These are phyloP conservation scores for Bruguiera parviflora DNA, from an alignment of 345 rosid genomes.

Conservation along the genomic window DNA sequence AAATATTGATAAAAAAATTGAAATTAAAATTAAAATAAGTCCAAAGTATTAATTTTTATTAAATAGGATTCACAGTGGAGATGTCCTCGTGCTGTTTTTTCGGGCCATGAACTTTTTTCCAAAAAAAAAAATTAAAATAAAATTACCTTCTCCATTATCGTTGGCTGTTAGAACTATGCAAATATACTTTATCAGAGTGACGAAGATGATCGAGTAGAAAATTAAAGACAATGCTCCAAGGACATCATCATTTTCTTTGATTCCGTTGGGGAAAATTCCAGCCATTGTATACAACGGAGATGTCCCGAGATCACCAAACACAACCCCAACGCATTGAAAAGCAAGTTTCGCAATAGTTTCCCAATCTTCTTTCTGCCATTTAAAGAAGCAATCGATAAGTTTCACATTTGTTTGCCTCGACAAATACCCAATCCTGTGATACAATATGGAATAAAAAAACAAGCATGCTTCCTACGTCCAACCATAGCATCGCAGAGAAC, in stretches of 20 bases:
- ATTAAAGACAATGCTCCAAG: constrained; percentile 29
- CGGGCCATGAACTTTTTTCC: background rate
- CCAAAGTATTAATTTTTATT: too few species aligned
- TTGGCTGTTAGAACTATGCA: constrained; percentile 25
- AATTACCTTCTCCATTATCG: constrained; percentile 36
- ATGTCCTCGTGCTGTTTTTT: too few species aligned
- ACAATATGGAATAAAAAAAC: too few species aligned
- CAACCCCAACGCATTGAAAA: constrained; percentile 36
- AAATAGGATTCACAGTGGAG: too few species aligned
- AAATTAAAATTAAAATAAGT: too few species aligned
- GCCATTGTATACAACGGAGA: constrained; percentile 26
- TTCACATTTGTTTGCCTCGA: too few species aligned
- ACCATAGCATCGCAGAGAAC: too few species aligned
- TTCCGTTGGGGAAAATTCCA: constrained; percentile 19
- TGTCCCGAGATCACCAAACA: constrained; percentile 39
- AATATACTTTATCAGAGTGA: constrained; percentile 25
- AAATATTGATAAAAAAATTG: too few species aligned
- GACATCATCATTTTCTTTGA: constrained; percentile 22
- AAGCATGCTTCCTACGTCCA: too few species aligned
- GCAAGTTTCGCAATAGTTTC: constrained; percentile 12
- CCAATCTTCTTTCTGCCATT: constrained; percentile 11
- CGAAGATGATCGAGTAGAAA: constrained; percentile 17
- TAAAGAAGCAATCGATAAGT: too few species aligned
- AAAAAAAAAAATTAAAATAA: background rate
- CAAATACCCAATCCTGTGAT: too few species aligned